phyloP scores from a whole-genome alignment of 768 basidiomycete species.

The Termitomyces sp. region DNA sequence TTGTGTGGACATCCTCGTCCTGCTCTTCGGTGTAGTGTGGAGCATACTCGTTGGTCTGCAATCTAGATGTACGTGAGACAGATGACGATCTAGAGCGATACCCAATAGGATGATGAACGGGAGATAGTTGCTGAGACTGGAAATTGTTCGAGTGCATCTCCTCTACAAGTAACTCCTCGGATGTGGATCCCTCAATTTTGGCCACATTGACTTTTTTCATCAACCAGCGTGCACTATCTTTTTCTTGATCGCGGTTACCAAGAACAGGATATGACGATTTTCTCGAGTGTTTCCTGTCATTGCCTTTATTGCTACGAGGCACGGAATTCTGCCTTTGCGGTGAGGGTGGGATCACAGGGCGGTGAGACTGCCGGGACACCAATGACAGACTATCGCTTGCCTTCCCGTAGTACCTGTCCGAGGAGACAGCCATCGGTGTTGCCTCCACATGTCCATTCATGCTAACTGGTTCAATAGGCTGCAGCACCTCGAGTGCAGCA shows the following conservation, averaged over 20 bases:
- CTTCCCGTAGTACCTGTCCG: not conserved
- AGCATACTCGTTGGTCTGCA: conserved; percentile 14
- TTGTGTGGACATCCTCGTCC: conserved; percentile 5
- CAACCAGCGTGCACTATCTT: conserved; percentile 18
- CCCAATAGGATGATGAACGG: not conserved
- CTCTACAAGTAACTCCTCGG: not conserved
- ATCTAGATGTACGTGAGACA: conserved; percentile 10
- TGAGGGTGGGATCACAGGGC: not conserved
- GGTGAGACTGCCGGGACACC: conserved; percentile 1
- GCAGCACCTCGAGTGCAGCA: conserved; percentile 9
- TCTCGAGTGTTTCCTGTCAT: conserved; percentile 37
- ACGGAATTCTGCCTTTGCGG: not conserved
- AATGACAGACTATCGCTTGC: not conserved
- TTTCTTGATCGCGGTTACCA: conserved; percentile 42
- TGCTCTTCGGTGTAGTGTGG: conserved; percentile 11
- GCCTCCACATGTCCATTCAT: not conserved
- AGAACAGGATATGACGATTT: conserved; percentile 35
- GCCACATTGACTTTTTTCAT: conserved; percentile 4
- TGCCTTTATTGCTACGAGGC: conserved; percentile 14
- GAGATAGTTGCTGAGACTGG: conserved; percentile 1
- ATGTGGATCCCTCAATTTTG: not conserved
- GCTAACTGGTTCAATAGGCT: not conserved
- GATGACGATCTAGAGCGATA: conserved; percentile 24
- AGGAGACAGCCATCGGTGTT: not conserved
- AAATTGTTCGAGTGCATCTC: not conserved